Evolutionary conservation across 1,284 basidiomycete species (phyloP).

Genomic region (Sparassis latifolia): DNA sequence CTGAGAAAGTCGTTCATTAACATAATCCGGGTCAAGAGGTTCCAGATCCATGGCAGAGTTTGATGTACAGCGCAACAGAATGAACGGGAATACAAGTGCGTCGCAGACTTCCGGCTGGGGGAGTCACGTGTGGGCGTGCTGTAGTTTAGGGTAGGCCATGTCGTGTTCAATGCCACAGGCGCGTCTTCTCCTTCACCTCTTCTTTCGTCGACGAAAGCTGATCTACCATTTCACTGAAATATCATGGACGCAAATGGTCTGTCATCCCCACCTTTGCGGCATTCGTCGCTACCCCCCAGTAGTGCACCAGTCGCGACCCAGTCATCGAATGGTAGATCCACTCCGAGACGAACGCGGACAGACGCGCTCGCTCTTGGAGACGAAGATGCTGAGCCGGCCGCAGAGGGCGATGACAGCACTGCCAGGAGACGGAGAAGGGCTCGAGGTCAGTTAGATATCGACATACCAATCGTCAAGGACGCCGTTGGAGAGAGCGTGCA

Average conservation of each 20-base stretch:
- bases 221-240: not conserved
- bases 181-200: slow-evolving; percentile 9
- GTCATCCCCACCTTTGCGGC: slow-evolving; percentile 32
- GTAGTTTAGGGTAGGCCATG: slow-evolving; percentile 37
- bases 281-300: slow-evolving; percentile 58
- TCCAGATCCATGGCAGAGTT: slow-evolving; percentile 41
- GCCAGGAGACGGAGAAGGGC: slow-evolving; percentile 39
- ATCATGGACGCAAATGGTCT: slow-evolving; percentile 36
- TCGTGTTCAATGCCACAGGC: slow-evolving; percentile 30
- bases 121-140: not conserved
- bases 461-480: slow-evolving; percentile 85
- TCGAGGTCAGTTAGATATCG: slow-evolving; percentile 45
- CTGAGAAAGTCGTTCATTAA: slow-evolving; percentile 51
- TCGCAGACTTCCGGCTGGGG: too few relatives aligned
- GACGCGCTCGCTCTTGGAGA: slow-evolving; percentile 61
- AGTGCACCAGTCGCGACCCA: slow-evolving; percentile 49
- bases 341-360: slow-evolving; percentile 37
- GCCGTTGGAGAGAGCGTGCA: slow-evolving; percentile 90
- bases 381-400: slow-evolving; percentile 42
- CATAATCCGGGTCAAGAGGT: slow-evolving; percentile 58
- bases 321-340: slow-evolving; percentile 37
- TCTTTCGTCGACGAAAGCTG: slow-evolving; percentile 24
- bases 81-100: not conserved
- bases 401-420: slow-evolving; percentile 17
- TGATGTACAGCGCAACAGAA: not conserved